Base-by-base conservation (phyloP, 116 monocot species). In the Thalassia testudinum region DNA sequence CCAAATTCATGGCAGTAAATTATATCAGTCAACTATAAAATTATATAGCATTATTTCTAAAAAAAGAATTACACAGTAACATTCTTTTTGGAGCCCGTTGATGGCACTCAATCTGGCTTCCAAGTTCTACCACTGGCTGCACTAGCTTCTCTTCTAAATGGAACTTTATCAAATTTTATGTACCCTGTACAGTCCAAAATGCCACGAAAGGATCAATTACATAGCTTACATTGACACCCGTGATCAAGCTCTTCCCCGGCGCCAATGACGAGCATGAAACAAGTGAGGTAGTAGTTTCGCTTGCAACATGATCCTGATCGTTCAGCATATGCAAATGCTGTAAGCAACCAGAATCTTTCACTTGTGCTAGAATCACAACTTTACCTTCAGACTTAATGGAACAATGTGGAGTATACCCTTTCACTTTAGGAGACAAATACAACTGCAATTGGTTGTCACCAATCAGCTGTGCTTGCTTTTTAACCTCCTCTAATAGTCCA, bases 371-470 rank as follows among this genome's bases (percentile, higher is more conserved):
- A 61, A 57, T 55, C 25, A 25, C 47, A 12, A 23, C 17, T 23
- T 30, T 57, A 27, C 62, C 21, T 62, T 61, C 59, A 48, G 67
- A 62, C 24, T 58, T 48, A 45, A 80, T 80, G 47, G 72, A 52
- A 60, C 80, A 76, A 60, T 82, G 83, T 40, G 76, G 69, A 52
- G 19, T 24, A 42, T 81, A 78, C 15, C 60, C 69, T 49, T 66
- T 64, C 24, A 73, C 62, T 29, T 66, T 47, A 21, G 53, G 42
- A 34, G 49, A 52, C 8, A 42, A 0, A 29, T 56, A 66, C 16
- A 60, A 43, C 45, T 56, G 54, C 27, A 38, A 29, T 26, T 55
- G 50, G n/a, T 28, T 53, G 5, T 59, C 69, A 56, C 66, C 48
- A 34, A 20, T 38, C 24, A 28, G 47, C 5, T 26, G 21, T 21